Evolutionary conservation across 1,139 yeast species (phyloP).

Genomic region (Pneumocystis murina): DNA sequence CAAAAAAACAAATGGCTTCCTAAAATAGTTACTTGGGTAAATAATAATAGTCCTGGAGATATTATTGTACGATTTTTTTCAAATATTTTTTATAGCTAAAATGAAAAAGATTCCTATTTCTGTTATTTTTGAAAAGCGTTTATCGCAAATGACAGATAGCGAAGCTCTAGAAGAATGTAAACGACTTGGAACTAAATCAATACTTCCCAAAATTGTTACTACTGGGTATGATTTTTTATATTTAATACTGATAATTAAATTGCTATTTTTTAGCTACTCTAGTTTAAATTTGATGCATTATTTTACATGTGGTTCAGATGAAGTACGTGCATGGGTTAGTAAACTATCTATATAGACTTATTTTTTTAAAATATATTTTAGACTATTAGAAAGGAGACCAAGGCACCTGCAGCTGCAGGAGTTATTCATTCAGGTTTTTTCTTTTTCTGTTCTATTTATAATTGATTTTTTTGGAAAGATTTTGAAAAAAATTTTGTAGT

Average conservation of each 20-base stretch:
- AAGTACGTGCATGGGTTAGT: constrained; percentile 68
- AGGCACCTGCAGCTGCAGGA: constrained; percentile 89
- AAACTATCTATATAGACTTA: background rate
- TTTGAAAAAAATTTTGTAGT: constrained; percentile 52
- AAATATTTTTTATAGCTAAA: background rate
- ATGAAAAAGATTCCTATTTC: constrained; percentile 56
- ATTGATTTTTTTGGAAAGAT: background rate
- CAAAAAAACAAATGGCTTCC: constrained; percentile 93
- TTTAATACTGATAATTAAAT: background rate
- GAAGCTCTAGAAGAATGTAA: constrained; percentile 87
- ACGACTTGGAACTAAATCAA: constrained; percentile 68
- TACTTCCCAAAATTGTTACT: constrained; percentile 70
- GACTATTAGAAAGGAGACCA: constrained; percentile 57
- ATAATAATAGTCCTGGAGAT: constrained; percentile 86
- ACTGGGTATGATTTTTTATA: constrained; percentile 38
- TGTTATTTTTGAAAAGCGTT: constrained; percentile 82
- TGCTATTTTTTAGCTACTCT: constrained; percentile 13
- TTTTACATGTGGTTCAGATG: constrained; percentile 82
- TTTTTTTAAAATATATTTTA: background rate
- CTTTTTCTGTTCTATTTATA: constrained; percentile 30
- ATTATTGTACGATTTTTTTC: constrained; percentile 30
- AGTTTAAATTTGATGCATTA: constrained; percentile 63
- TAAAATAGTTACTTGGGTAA: constrained; percentile 94
- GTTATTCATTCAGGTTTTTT: constrained; percentile 63
- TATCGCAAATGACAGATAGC: constrained; percentile 81